Evolutionary conservation across 352 stramenopile species (phyloP).

Genomic region (Pythium folliculosum): DNA sequence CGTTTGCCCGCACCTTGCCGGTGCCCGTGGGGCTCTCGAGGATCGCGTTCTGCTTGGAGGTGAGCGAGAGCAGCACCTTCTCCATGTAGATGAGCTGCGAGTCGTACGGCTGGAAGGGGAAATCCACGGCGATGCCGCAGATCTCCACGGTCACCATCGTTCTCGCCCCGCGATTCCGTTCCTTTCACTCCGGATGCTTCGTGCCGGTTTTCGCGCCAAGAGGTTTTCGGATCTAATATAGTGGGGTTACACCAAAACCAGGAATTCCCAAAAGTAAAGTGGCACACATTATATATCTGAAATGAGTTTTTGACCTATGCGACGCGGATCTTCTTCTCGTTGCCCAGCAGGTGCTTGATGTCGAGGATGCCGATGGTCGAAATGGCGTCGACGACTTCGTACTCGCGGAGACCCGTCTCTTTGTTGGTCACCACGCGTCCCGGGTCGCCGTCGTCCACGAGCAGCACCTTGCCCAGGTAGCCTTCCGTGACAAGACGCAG

Average conservation of each 20-base stretch:
- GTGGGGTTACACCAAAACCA: neutral
- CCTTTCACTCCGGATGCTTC: neutral
- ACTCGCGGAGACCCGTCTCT: conserved; percentile 36
- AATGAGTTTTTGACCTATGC: conserved; percentile 6
- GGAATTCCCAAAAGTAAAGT: neutral
- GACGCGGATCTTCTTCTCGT: conserved; percentile 46
- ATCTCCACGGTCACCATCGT: conserved; percentile 83
- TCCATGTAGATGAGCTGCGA: conserved; percentile 98
- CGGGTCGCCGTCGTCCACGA: conserved; percentile 19
- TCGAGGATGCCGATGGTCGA: conserved; percentile 49
- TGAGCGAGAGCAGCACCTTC: conserved; percentile 92
- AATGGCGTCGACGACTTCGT: conserved; percentile 44
- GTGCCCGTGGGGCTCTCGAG: conserved; percentile 98
- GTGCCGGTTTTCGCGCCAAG: conserved; percentile 7
- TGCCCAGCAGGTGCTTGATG: conserved; percentile 52
- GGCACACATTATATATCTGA: neutral
- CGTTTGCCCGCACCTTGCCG: conserved; percentile 82
- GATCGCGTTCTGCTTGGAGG: conserved; percentile 94
- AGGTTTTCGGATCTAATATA: neutral
- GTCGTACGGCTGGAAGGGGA: conserved; percentile 97
- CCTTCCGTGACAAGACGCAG: neutral
- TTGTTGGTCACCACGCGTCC: conserved; percentile 35
- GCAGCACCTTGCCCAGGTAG: neutral
- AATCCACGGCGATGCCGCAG: conserved; percentile 91
- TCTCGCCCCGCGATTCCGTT: neutral